These are phyloP conservation scores for Exophiala lecanii-corni DNA, from an alignment of 2,329 filamentous ascomycete species.

Conservation along the genomic window DNA sequence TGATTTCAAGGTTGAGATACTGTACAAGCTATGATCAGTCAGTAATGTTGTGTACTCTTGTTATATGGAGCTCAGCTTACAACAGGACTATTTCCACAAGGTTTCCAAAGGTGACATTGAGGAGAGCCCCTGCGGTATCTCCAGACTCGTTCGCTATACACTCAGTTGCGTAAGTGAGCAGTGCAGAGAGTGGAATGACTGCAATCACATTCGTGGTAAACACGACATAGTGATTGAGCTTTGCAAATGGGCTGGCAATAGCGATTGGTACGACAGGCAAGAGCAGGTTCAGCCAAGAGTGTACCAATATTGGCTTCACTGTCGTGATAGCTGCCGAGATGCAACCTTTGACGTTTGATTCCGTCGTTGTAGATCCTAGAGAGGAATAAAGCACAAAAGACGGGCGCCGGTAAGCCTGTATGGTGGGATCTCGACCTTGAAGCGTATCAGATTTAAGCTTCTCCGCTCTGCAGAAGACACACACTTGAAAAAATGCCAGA, in stretches of 20 bases:
- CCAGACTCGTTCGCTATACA: conserved; percentile 69
- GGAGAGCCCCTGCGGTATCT: conserved; percentile 77
- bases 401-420: no score
- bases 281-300: conserved; percentile 57
- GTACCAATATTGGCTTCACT: no score
- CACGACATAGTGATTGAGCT: conserved; percentile 56
- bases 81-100: conserved; percentile 15
- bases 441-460: no score
- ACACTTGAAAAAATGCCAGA: no score
- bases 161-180: conserved; percentile 86
- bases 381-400: no score
- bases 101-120: conserved; percentile 79
- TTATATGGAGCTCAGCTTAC: background rate
- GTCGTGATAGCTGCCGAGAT: no score
- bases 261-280: conserved; percentile 40
- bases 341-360: no score
- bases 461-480: no score
- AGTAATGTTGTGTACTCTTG: background rate
- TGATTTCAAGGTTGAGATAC: conserved; percentile 24
- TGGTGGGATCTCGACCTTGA: no score
- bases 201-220: conserved; percentile 91
- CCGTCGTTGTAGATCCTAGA: no score
- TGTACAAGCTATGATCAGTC: background rate
- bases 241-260: conserved; percentile 55
- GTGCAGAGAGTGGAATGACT: conserved; percentile 79